A percentile compares a stretch with the other conserved stretches of the same genome.
Evolutionary conservation across 2,329 filamentous ascomycete species (phyloP).

Genomic region (Grosmannia huntii): DNA sequence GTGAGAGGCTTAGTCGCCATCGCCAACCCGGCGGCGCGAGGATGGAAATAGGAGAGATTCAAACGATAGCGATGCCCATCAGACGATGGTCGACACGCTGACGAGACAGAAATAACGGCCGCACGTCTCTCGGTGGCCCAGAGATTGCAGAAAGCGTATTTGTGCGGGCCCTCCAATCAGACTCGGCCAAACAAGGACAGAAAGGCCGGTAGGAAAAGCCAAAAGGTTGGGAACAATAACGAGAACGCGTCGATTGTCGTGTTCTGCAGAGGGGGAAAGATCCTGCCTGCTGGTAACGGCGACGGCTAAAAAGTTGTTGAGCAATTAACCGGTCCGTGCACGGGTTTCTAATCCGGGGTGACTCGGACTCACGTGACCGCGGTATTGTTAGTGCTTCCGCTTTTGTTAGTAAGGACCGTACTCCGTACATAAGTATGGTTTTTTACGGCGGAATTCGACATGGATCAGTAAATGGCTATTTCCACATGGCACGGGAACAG

Average conservation of each 20-base stretch:
- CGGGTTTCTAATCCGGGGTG: not conserved
- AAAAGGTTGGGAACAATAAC: not conserved
- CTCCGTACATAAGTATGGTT: too few relatives aligned
- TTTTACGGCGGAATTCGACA: too few relatives aligned
- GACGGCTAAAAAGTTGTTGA: not conserved
- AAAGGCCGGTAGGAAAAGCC: not conserved
- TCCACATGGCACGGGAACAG: not conserved
- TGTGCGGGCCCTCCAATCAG: not conserved
- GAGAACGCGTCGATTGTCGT: constrained; percentile 1
- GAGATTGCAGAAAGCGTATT: not conserved
- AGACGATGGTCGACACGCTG: not conserved
- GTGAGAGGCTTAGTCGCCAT: constrained; percentile 21
- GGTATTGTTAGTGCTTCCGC: too few relatives aligned
- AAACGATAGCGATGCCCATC: not conserved
- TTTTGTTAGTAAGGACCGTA: not conserved
- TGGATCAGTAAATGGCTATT: too few relatives aligned
- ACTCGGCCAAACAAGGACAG: not conserved
- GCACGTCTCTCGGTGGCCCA: not conserved
- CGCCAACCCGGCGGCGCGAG: constrained; percentile 12
- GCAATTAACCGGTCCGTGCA: not conserved
- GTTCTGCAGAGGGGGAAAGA: not conserved
- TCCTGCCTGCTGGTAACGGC: not conserved
- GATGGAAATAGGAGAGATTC: not conserved
- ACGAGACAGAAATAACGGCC: not conserved
- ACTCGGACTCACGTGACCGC: not conserved